Percentiles rank a stretch among this genome's conserved stretches.
These are phyloP conservation scores for Trametes punicea DNA, from an alignment of 768 basidiomycete species.

Conservation along the genomic window DNA sequence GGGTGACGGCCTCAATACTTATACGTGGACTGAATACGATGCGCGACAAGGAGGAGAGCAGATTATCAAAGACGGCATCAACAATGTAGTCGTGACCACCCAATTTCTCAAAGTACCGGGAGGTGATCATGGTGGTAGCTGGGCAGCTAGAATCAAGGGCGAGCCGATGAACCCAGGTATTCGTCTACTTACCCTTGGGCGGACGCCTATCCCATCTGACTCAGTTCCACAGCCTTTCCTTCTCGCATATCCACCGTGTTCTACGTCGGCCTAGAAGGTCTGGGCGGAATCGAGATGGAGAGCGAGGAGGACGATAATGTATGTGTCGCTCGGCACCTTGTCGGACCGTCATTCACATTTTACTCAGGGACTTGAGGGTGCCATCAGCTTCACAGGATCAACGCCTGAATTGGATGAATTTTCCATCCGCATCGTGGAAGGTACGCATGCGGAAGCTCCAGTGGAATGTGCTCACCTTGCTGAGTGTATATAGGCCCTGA, in stretches of 20 bases:
- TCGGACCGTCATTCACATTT: slow-evolving; percentile 11
- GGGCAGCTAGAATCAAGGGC: slow-evolving; percentile 83
- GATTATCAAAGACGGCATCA: slow-evolving; percentile 72
- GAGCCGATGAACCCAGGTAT: slow-evolving; percentile 67
- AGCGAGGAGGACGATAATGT: slow-evolving; percentile 76
- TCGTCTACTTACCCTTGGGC: not conserved
- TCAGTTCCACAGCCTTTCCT: slow-evolving; percentile 39
- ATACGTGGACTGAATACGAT: slow-evolving; percentile 89
- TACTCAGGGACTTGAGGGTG: slow-evolving; percentile 67
- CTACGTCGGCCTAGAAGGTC: slow-evolving; percentile 84
- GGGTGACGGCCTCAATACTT: slow-evolving; percentile 72
- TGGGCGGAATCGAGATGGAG: slow-evolving; percentile 79
- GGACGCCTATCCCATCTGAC: not conserved
- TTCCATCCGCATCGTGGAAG: slow-evolving; percentile 72
- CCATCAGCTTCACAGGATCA: slow-evolving; percentile 66
- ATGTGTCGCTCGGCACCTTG: slow-evolving; percentile 23
- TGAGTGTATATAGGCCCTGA: slow-evolving; percentile 38
- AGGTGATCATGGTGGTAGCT: slow-evolving; percentile 80
- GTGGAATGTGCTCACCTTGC: no score
- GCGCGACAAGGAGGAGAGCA: slow-evolving; percentile 83
- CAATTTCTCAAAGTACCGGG: slow-evolving; percentile 85
- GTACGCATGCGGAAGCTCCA: slow-evolving; percentile 36
- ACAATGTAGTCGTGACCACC: slow-evolving; percentile 84
- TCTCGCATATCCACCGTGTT: slow-evolving; percentile 78
- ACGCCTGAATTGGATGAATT: slow-evolving; percentile 84